phyloP scores from a whole-genome alignment of 768 basidiomycete genomes.

The Infundibulicybe gibba region DNA sequence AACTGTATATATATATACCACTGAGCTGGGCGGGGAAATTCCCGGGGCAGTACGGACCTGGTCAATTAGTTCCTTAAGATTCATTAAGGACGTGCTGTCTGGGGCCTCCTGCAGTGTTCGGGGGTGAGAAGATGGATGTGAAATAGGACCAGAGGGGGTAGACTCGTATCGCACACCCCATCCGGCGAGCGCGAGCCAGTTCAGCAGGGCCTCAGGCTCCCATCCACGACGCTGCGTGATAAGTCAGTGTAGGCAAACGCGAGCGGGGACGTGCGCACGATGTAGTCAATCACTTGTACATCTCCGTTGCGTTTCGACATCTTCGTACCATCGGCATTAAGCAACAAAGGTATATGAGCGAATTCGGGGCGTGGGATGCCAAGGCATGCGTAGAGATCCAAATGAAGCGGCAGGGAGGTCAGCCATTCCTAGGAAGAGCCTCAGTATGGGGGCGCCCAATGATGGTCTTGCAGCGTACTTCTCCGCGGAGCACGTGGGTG shows the following conservation, averaged over 20 bases:
- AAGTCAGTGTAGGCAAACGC: background rate
- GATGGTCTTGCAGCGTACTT: constrained; percentile 45
- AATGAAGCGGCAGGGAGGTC: constrained; percentile 86
- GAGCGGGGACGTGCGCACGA: constrained; percentile 40
- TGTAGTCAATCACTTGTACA: constrained; percentile 80
- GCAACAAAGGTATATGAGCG: constrained; percentile 78
- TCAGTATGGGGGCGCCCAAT: background rate
- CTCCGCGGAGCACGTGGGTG: constrained; percentile 92
- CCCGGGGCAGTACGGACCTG: constrained; percentile 34
- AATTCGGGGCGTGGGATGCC: constrained; percentile 54
- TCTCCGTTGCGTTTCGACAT: constrained; percentile 75
- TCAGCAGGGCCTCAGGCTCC: constrained; percentile 86
- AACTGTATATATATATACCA: constrained; percentile 43
- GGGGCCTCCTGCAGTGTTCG: constrained; percentile 39
- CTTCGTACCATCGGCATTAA: constrained; percentile 89
- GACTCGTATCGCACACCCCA: constrained; percentile 66
- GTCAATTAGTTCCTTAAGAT: constrained; percentile 57
- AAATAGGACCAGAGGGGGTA: constrained; percentile 14
- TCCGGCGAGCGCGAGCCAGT: constrained; percentile 93
- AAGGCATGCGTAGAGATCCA: constrained; percentile 83
- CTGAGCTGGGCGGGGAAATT: background rate
- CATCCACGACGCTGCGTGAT: constrained; percentile 69
- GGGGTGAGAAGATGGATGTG: constrained; percentile 14
- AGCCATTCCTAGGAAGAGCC: constrained; percentile 62
- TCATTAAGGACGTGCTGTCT: constrained; percentile 64